phyloP scores from a whole-genome alignment of 2,329 filamentous ascomycete genomes.

The Neocatenulostroma microsporum region DNA sequence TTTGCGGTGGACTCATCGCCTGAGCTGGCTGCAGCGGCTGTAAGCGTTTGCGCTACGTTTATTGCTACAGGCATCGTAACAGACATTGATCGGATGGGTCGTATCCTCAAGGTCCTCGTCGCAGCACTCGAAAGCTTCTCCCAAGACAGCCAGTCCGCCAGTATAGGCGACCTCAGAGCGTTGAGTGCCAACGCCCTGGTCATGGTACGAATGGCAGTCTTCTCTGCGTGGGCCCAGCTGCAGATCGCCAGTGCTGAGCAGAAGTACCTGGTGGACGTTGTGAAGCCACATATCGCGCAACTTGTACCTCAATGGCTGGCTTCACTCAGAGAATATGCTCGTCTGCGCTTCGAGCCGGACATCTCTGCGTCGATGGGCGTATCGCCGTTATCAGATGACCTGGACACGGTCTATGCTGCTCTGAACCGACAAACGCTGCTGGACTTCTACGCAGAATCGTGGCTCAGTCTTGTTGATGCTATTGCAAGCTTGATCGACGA shows the following conservation, averaged over 20 bases:
- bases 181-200: constrained; percentile 93
- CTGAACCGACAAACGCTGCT: constrained; percentile 89
- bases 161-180: constrained; percentile 86
- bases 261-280: constrained; percentile 75
- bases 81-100: constrained; percentile 93
- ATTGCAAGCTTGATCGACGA: constrained; percentile 96
- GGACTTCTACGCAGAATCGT: constrained; percentile 93
- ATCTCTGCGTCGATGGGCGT: constrained; percentile 86
- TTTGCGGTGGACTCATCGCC: constrained; percentile 95
- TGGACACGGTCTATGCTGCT: constrained; percentile 91
- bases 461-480: constrained; percentile 93
- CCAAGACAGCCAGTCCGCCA: constrained; percentile 65
- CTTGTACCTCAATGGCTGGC: constrained; percentile 91
- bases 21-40: constrained; percentile 87
- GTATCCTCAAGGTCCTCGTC: constrained; percentile 89
- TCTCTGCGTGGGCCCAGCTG: constrained; percentile 93
- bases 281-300: constrained; percentile 82
- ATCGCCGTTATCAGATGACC: constrained; percentile 57
- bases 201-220: constrained; percentile 97
- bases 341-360: constrained; percentile 89
- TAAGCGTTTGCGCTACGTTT: constrained; percentile 97
- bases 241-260: constrained; percentile 94
- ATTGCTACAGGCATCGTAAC: constrained; percentile 96
- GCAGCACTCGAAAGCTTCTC: constrained; percentile 89
- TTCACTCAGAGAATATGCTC: constrained; percentile 85